phyloP scores from a whole-genome alignment of 2,329 filamentous ascomycete genomes.

The Paecilomyces dactylethromorphus region DNA sequence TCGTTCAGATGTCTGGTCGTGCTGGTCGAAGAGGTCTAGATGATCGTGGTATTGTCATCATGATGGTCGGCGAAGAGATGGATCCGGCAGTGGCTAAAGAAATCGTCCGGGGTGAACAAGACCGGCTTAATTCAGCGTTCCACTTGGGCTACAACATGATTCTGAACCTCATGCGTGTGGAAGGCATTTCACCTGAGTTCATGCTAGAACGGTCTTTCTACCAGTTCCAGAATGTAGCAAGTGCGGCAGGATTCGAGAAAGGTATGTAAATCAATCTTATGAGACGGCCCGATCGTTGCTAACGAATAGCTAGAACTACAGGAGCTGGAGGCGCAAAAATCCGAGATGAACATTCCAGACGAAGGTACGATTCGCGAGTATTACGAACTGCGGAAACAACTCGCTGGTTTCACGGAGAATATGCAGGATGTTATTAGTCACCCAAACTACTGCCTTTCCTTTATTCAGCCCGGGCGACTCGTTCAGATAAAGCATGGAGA shows the following conservation, averaged over 20 bases:
- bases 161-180: conserved; percentile 90
- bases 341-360: conserved; percentile 70
- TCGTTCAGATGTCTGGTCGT: conserved; percentile 97
- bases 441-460: conserved; percentile 77
- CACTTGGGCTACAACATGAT: conserved; percentile 99
- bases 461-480: conserved; percentile 79
- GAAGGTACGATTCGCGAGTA: conserved; percentile 90
- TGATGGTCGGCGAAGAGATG: conserved; percentile 98
- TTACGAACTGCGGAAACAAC: conserved; percentile 78
- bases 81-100: conserved; percentile 89
- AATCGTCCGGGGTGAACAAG: conserved; percentile 93
- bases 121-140: conserved; percentile 95
- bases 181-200: conserved; percentile 96
- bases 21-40: conserved; percentile 95
- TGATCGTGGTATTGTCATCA: conserved; percentile 96
- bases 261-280: conserved; percentile 23
- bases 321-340: conserved; percentile 67
- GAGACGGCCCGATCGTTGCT: conserved; percentile 10
- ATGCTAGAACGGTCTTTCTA: conserved; percentile 99
- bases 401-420: conserved; percentile 77
- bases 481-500: conserved; percentile 76
- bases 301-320: conserved; percentile 54
- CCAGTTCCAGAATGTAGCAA: conserved; percentile 94
- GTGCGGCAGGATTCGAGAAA: conserved; percentile 75
- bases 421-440: conserved; percentile 90